These are phyloP conservation scores for Allomyces javanicus DNA, from an alignment of 192 early-diverging fungal species.

Conservation along the genomic window DNA sequence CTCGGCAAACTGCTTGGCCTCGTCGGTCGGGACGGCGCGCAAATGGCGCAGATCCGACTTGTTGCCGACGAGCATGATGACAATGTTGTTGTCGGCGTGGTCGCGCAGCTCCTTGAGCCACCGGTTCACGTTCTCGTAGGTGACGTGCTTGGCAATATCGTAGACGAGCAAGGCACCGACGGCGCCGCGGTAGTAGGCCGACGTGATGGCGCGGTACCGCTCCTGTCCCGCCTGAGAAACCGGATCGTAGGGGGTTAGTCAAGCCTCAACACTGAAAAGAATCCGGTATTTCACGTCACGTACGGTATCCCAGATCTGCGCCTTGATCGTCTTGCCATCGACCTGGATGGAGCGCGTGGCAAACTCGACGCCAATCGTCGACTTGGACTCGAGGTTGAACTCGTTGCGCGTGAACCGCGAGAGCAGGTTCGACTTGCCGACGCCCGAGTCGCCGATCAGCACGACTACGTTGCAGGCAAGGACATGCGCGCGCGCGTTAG, in stretches of 20 bases:
- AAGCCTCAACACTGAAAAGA: too few species aligned
- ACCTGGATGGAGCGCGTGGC: constrained; percentile 90
- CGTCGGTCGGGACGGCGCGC: constrained; percentile 88
- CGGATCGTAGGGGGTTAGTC: too few species aligned
- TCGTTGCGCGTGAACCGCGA: constrained; percentile 93
- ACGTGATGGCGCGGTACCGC: constrained; percentile 72
- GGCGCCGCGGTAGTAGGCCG: constrained; percentile 83
- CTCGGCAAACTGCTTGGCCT: constrained; percentile 90
- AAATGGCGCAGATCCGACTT: constrained; percentile 96
- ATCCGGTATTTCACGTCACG: too few species aligned
- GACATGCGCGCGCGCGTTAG: too few species aligned
- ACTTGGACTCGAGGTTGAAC: constrained; percentile 95
- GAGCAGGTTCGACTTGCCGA: constrained; percentile 95
- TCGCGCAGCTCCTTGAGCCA: constrained; percentile 98
- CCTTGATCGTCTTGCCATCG: constrained; percentile 93
- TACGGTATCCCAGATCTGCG: constrained; percentile 98
- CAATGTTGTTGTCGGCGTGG: constrained; percentile 94
- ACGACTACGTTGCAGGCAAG: constrained; percentile 32
- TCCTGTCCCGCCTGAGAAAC: constrained; percentile 28
- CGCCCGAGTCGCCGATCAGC: constrained; percentile 85
- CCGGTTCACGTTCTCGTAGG: constrained; percentile 87
- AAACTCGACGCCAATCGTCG: constrained; percentile 98
- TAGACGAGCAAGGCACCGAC: constrained; percentile 93
- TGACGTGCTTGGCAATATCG: constrained; percentile 89
- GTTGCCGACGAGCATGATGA: constrained; percentile 99